Percentiles rank a stretch among this genome's conserved stretches.
phyloP scores from a whole-genome alignment of 2,329 filamentous ascomycete genomes.

The Fusarium sp. region DNA sequence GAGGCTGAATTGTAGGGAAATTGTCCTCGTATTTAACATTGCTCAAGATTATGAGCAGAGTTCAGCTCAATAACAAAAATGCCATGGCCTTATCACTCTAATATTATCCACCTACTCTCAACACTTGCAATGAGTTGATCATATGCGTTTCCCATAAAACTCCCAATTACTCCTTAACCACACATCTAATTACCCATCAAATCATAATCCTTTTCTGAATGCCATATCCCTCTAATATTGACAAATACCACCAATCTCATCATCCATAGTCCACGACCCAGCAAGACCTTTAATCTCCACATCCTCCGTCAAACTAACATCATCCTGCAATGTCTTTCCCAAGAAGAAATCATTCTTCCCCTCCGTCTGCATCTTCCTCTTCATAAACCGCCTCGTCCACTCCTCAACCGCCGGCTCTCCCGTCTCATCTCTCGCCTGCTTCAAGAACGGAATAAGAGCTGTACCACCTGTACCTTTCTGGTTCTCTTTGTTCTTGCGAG shows the following conservation, averaged over 20 bases:
- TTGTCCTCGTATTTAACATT: background rate
- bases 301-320: constrained; percentile 55
- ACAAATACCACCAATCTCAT: constrained; percentile 76
- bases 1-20: background rate
- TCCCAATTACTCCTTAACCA: background rate
- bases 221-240: constrained; percentile 56
- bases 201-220: background rate
- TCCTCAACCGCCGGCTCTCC: constrained; percentile 85
- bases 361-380: constrained; percentile 61
- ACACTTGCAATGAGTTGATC: background rate
- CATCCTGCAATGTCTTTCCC: constrained; percentile 62
- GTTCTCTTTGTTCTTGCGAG: constrained; percentile 64
- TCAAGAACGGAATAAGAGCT: constrained; percentile 92
- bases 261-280: constrained; percentile 89
- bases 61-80: background rate
- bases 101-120: background rate
- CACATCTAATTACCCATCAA: background rate
- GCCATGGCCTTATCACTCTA: background rate
- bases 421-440: constrained; percentile 96
- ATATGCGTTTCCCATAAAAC: constrained; percentile 1
- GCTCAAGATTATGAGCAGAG: background rate
- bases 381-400: constrained; percentile 71
- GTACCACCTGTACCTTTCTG: constrained; percentile 94
- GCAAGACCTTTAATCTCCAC: constrained; percentile 76
- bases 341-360: constrained; percentile 70